These are phyloP conservation scores for Moesziomyces antarcticus DNA, from an alignment of 1,284 basidiomycete species.

Conservation along the genomic window DNA sequence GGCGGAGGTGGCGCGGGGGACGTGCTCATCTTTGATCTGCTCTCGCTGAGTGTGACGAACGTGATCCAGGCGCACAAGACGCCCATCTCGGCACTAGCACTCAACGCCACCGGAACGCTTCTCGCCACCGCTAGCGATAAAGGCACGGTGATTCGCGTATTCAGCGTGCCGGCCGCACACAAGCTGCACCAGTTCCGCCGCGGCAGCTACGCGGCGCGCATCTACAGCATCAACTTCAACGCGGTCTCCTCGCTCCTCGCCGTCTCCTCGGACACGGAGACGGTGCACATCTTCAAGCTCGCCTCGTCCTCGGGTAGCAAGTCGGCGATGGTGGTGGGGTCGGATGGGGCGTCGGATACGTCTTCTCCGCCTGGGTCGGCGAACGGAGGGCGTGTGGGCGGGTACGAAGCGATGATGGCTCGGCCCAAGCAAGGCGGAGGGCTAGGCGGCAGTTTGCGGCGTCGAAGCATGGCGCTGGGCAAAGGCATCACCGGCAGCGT, in stretches of 20 bases:
- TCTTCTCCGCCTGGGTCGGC: conserved; percentile 24
- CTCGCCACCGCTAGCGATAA: conserved; percentile 95
- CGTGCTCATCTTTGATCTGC: conserved; percentile 79
- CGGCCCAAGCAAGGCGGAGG: conserved; percentile 44
- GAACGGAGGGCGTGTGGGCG: conserved; percentile 47
- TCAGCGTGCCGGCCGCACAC: conserved; percentile 88
- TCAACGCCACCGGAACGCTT: conserved; percentile 88
- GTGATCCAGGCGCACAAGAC: conserved; percentile 98
- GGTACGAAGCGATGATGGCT: conserved; percentile 69
- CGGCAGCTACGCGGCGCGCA: conserved; percentile 85
- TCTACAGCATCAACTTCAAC: conserved; percentile 94
- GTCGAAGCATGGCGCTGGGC: conserved; percentile 73
- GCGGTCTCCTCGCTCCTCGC: conserved; percentile 83
- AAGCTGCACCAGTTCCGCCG: conserved; percentile 94
- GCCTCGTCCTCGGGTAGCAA: conserved; percentile 48
- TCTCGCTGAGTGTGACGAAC: conserved; percentile 88
- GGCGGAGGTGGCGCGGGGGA: conserved; percentile 39
- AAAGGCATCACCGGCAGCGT: conserved; percentile 71
- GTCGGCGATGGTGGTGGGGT: conserved; percentile 11
- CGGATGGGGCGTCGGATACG: conserved; percentile 23
- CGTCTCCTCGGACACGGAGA: conserved; percentile 91
- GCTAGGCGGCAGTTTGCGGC: conserved; percentile 62
- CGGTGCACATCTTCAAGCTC: conserved; percentile 96
- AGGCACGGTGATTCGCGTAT: conserved; percentile 96
- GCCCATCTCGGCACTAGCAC: conserved; percentile 85